Conservation (phyloP, 176 grass and related monocot genomes). For the Guadua angustifolia region DNA sequence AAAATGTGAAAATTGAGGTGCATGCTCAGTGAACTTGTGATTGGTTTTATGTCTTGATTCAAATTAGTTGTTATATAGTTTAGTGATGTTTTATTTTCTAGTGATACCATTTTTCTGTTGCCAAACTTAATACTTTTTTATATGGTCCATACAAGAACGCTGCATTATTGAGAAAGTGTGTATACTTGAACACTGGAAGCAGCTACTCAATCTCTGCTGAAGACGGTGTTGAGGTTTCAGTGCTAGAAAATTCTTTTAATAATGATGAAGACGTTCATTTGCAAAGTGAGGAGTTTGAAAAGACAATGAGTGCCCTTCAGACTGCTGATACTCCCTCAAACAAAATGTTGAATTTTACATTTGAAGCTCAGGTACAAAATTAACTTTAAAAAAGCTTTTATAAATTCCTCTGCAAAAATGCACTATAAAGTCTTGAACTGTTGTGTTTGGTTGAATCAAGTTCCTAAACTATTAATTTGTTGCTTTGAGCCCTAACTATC, state of each 20-base stretch:
- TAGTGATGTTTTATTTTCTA: background rate
- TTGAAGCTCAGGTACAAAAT: slow-evolving; percentile 85
- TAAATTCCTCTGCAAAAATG: background rate
- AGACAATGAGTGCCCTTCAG: slow-evolving; percentile 49
- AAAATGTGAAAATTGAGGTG: slow-evolving; percentile 99
- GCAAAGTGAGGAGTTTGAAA: slow-evolving; percentile 52
- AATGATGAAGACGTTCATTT: slow-evolving; percentile 47
- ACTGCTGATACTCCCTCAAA: slow-evolving; percentile 45
- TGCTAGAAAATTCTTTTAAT: slow-evolving; percentile 67
- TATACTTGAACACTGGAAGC: slow-evolving; percentile 85
- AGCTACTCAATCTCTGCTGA: slow-evolving; percentile 82
- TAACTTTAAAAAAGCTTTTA: slow-evolving; percentile 11
- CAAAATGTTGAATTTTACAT: slow-evolving; percentile 77
- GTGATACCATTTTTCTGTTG: background rate
- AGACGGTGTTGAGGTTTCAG: slow-evolving; percentile 87
- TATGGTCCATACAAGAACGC: slow-evolving; percentile 68
- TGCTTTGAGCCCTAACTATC: background rate
- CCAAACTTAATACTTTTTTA: slow-evolving; percentile 27
- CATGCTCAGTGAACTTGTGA: slow-evolving; percentile 30
- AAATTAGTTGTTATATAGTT: slow-evolving; percentile 7
- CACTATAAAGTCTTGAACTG: background rate
- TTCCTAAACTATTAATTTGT: background rate
- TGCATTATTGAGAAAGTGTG: slow-evolving; percentile 75
- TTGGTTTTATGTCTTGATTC: slow-evolving; percentile 31
- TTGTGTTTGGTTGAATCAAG: background rate